Evolutionary conservation across 352 stramenopile genomes (phyloP).

Genomic region (Peronospora farinosa): DNA sequence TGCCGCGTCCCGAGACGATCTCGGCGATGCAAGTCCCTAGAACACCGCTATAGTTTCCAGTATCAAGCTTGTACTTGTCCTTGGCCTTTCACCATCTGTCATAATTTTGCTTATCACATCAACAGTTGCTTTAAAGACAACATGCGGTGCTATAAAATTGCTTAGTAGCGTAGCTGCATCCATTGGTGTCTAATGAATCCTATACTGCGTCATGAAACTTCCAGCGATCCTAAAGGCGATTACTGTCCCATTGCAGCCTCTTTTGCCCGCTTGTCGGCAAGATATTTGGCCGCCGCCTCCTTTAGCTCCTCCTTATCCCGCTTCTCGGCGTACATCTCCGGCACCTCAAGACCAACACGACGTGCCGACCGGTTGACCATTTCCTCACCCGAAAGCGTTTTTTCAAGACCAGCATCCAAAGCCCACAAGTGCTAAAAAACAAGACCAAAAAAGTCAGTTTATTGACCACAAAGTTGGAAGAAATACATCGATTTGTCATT

Average conservation of each 20-base stretch:
- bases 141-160: neutral
- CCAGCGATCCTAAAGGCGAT: neutral
- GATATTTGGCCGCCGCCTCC: constrained; percentile 47
- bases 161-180: neutral
- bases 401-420: constrained; percentile 63
- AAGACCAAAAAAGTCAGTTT: constrained; percentile 2
- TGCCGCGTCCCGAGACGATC: constrained; percentile 39
- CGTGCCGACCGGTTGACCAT: constrained; percentile 73
- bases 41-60: constrained; percentile 9
- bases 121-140: constrained; percentile 9
- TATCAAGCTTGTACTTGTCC: constrained; percentile 24
- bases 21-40: constrained; percentile 41
- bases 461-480: neutral
- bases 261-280: constrained; percentile 45
- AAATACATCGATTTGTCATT: neutral
- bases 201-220: neutral
- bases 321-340: constrained; percentile 70
- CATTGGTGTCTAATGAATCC: constrained; percentile 13
- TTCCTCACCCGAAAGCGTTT: constrained; percentile 56
- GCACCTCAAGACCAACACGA: constrained; percentile 69
- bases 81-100: constrained; percentile 18
- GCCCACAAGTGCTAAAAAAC: constrained; percentile 56
- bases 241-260: constrained; percentile 24
- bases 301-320: constrained; percentile 29
- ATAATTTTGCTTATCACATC: constrained; percentile 33